These are phyloP conservation scores for Colletotrichum magnum DNA, from an alignment of 2,329 filamentous ascomycete species.

Conservation along the genomic window DNA sequence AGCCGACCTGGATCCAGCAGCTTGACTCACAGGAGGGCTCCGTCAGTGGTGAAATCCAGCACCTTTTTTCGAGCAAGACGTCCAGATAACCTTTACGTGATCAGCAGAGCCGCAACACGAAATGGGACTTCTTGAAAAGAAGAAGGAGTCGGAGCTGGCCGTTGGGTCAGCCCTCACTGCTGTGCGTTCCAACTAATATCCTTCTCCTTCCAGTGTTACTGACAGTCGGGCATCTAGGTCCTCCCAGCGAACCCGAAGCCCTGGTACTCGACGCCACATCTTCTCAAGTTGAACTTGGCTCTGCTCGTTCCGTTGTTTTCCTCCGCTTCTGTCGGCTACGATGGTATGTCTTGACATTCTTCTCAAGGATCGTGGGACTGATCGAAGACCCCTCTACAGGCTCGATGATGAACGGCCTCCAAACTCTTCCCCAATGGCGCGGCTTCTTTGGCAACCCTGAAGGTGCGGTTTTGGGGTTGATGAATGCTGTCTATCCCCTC, in stretches of 20 bases:
- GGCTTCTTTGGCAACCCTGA: slow-evolving; percentile 48
- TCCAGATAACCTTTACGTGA: background rate
- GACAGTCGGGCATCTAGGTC: slow-evolving; percentile 43
- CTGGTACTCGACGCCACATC: slow-evolving; percentile 59
- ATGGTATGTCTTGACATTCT: slow-evolving; percentile 39
- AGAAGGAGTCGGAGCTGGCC: slow-evolving; percentile 6
- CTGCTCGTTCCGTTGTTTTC: slow-evolving; percentile 59
- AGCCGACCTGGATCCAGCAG: background rate
- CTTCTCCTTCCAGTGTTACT: no score
- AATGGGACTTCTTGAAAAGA: slow-evolving; percentile 7
- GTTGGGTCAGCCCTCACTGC: slow-evolving; percentile 7
- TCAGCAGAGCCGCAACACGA: background rate
- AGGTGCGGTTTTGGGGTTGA: slow-evolving; percentile 24
- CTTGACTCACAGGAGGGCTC: background rate
- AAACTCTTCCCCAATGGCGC: slow-evolving; percentile 54
- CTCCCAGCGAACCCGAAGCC: slow-evolving; percentile 56
- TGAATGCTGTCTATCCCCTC: slow-evolving; percentile 35
- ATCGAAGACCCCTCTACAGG: slow-evolving; percentile 33
- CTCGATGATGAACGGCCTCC: slow-evolving; percentile 58
- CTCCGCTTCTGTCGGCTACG: slow-evolving; percentile 58
- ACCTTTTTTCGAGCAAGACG: background rate
- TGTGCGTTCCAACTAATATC: no score
- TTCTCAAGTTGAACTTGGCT: slow-evolving; percentile 59
- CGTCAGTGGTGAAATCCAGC: no score
- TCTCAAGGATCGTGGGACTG: fast-evolving